Conservation (phyloP, 2,329 filamentous ascomycete species). For the Ophiostoma australiae region DNA sequence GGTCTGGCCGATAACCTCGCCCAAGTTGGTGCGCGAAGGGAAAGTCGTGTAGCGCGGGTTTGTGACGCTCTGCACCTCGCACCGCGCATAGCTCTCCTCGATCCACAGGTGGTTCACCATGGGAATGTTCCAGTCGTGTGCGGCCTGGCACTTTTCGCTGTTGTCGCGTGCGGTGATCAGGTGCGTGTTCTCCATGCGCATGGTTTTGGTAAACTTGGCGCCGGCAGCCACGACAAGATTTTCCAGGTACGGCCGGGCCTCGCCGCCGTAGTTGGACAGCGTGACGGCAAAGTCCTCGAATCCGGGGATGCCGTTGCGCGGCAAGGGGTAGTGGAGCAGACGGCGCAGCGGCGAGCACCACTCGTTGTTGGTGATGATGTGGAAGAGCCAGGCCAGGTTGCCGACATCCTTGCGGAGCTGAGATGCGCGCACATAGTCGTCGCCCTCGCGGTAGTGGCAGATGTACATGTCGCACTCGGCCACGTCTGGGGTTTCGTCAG, state of each 20-base stretch:
- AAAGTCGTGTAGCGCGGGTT: conserved; percentile 79
- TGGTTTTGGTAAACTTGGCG: conserved; percentile 86
- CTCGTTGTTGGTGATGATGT: conserved; percentile 79
- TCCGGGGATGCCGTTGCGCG: conserved; percentile 69
- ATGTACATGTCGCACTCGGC: conserved; percentile 76
- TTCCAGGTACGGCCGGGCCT: conserved; percentile 87
- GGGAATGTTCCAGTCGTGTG: conserved; percentile 84
- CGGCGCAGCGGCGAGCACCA: conserved; percentile 83
- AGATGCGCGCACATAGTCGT: conserved; percentile 71
- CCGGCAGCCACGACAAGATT: conserved; percentile 82
- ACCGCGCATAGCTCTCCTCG: conserved; percentile 93
- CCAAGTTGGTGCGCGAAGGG: conserved; percentile 81
- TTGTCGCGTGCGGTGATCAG: conserved; percentile 83
- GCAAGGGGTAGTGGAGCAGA: conserved; percentile 84
- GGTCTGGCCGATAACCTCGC: conserved; percentile 88
- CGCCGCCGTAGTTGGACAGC: conserved; percentile 92
- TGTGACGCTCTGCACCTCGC: conserved; percentile 67
- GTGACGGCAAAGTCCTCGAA: conserved; percentile 76
- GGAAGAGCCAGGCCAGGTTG: conserved; percentile 89
- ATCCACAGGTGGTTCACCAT: conserved; percentile 96
- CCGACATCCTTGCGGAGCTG: conserved; percentile 77
- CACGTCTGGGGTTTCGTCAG: conserved; percentile 37
- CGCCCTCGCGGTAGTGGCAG: conserved; percentile 78
- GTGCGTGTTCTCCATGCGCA: conserved; percentile 94
- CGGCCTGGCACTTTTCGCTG: conserved; percentile 90